phyloP scores from a whole-genome alignment of 2,329 filamentous ascomycete genomes.

The Curvularia spicifera region DNA sequence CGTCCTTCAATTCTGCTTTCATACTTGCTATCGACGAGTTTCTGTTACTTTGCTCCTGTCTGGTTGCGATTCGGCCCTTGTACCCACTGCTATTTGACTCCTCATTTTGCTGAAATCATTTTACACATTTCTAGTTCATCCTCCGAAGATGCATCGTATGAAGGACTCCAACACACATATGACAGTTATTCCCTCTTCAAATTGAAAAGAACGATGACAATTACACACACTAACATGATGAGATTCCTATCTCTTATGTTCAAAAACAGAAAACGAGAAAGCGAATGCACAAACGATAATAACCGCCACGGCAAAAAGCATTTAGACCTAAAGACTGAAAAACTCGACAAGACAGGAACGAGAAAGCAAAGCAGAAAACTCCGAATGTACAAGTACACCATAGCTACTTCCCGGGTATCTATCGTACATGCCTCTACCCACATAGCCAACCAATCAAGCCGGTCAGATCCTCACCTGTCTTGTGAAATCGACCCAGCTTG shows the following conservation, averaged over 20 bases:
- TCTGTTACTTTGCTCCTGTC: not conserved
- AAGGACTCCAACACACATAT: not conserved
- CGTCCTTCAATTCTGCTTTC: not conserved
- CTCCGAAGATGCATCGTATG: not conserved
- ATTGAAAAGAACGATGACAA: not conserved
- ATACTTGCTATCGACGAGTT: not conserved
- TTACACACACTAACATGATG: not conserved
- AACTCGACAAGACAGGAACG: not conserved
- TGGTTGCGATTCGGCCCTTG: not conserved
- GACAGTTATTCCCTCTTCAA: not conserved
- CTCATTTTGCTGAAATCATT: not conserved
- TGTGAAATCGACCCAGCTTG: not conserved
- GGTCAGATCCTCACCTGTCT: not conserved
- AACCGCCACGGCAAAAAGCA: not conserved
- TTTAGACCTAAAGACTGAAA: not conserved
- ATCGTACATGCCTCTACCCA: not conserved
- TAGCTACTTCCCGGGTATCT: not conserved
- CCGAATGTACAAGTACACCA: not conserved
- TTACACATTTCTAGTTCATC: not conserved
- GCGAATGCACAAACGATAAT: not conserved
- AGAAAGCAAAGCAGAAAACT: not conserved
- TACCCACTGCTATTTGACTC: not conserved
- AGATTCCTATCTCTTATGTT: not conserved
- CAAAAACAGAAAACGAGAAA: not conserved
- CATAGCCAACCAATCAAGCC: not conserved